Evolutionary conservation across 1,284 basidiomycete genomes (phyloP).

Genomic region (Thelephora terrestris): DNA sequence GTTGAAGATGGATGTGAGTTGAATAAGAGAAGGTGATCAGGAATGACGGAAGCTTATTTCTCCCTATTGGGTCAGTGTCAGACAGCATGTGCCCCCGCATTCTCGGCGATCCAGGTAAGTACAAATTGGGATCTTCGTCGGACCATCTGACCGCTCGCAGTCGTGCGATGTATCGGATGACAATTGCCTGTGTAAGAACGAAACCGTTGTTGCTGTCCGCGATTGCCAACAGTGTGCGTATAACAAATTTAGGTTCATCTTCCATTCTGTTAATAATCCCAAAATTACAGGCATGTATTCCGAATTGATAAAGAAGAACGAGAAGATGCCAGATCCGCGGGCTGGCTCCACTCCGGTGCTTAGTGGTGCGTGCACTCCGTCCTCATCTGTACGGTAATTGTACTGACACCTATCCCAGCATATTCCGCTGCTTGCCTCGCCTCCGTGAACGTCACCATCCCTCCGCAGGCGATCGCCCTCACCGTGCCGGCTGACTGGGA

Average conservation of each 20-base stretch:
- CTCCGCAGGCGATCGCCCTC: slow-evolving; percentile 29
- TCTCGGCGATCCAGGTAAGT: slow-evolving; percentile 29
- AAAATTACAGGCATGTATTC: slow-evolving; percentile 32
- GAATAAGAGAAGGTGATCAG: background rate
- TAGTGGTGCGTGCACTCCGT: slow-evolving; percentile 28
- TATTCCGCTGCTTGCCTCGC: slow-evolving; percentile 36
- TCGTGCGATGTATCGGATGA: slow-evolving; percentile 24
- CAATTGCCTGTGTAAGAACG: slow-evolving; percentile 40
- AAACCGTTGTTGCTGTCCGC: slow-evolving; percentile 30
- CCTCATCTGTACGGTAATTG: background rate
- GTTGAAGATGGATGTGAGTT: slow-evolving; percentile 32
- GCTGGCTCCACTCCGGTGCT: slow-evolving; percentile 48
- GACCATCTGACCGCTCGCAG: slow-evolving; percentile 9
- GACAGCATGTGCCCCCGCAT: slow-evolving; percentile 28
- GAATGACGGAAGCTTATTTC: background rate
- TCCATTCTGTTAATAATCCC: background rate
- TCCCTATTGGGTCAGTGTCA: slow-evolving; percentile 29
- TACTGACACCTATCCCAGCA: slow-evolving; percentile 22
- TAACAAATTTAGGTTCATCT: background rate
- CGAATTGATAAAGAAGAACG: slow-evolving; percentile 39
- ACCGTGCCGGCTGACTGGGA: slow-evolving; percentile 43
- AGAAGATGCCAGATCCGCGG: slow-evolving; percentile 34
- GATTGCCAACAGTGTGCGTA: slow-evolving; percentile 45
- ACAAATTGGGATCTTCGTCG: background rate
- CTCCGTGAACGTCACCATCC: slow-evolving; percentile 26